phyloP scores from a whole-genome alignment of 2,329 filamentous ascomycete genomes.

The Fusarium dimerum region DNA sequence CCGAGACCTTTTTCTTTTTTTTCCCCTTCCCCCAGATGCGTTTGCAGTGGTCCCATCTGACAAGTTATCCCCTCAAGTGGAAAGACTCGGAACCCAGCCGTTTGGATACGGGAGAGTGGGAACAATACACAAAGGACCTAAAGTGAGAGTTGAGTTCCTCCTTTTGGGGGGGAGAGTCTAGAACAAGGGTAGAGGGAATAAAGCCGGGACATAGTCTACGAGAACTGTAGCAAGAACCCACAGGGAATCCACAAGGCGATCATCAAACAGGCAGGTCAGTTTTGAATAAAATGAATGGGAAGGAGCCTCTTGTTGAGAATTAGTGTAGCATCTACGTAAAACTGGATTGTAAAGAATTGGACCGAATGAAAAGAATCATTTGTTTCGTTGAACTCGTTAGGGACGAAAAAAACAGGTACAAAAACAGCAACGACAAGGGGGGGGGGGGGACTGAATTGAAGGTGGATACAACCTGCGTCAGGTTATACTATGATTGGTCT shows the following conservation, averaged over 20 bases:
- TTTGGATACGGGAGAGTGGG: neutral
- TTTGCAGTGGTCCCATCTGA: neutral
- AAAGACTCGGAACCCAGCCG: neutral
- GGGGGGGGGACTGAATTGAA: too few relatives aligned
- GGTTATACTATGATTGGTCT: constrained; percentile 12
- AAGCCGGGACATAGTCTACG: neutral
- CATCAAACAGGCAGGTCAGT: neutral
- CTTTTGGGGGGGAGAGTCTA: neutral
- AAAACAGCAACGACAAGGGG: too few relatives aligned
- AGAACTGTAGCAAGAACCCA: neutral
- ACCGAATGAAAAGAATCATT: too few relatives aligned
- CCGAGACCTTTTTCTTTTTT: neutral
- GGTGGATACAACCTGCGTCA: constrained; percentile 14
- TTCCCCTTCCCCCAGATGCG: neutral
- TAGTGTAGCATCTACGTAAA: constrained; percentile 1
- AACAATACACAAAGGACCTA: neutral
- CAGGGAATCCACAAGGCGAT: neutral
- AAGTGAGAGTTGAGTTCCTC: neutral
- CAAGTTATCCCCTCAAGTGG: neutral
- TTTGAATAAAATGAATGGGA: too few relatives aligned
- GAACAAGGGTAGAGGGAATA: neutral
- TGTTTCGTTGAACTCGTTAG: too few relatives aligned
- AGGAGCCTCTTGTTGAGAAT: neutral
- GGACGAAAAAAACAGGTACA: too few relatives aligned
- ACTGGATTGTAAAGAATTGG: too few relatives aligned